Conservation (phyloP, 176 grass and related monocot genomes). For the Chrysopogon serrulatus region DNA sequence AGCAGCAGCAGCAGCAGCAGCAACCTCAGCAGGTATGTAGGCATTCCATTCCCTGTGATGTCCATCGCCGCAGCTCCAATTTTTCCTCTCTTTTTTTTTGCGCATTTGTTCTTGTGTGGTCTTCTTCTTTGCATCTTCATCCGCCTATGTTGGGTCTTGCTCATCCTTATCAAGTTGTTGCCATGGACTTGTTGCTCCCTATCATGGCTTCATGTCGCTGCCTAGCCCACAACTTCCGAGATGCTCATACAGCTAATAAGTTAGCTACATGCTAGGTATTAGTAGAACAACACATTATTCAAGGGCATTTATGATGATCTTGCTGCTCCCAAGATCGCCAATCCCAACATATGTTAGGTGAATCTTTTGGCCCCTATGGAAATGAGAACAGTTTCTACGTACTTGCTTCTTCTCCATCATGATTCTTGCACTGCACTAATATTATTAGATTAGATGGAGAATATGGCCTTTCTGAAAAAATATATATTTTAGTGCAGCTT, state of each 20-base stretch:
- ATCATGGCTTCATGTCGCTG: conserved; percentile 21
- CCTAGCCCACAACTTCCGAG: conserved; percentile 43
- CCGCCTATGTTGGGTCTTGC: not conserved
- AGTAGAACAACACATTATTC: conserved; percentile 11
- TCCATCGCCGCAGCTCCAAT: not conserved
- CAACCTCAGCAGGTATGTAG: conserved; percentile 35
- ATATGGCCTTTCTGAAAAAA: not conserved
- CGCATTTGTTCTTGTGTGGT: not conserved
- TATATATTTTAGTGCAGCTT: not conserved
- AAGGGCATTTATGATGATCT: conserved; percentile 37
- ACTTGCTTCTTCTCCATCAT: not conserved
- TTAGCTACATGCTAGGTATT: conserved; percentile 23
- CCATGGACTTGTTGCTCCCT: conserved; percentile 3
- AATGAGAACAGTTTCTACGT: not conserved
- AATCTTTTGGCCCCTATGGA: conserved; percentile 16
- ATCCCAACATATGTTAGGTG: conserved; percentile 43
- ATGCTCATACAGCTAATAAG: conserved; percentile 31
- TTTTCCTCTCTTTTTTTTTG: not conserved
- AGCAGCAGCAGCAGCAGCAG: conserved; percentile 17
- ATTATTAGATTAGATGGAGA: not conserved
- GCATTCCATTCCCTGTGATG: not conserved
- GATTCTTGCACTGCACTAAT: not conserved
- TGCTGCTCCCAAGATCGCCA: conserved; percentile 38
- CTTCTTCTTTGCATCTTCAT: conserved; percentile 13
- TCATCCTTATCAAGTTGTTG: conserved; percentile 8